These are phyloP conservation scores for Protomyces lactucae-debilis DNA, from an alignment of 1,139 yeast genomes.

Conservation along the genomic window DNA sequence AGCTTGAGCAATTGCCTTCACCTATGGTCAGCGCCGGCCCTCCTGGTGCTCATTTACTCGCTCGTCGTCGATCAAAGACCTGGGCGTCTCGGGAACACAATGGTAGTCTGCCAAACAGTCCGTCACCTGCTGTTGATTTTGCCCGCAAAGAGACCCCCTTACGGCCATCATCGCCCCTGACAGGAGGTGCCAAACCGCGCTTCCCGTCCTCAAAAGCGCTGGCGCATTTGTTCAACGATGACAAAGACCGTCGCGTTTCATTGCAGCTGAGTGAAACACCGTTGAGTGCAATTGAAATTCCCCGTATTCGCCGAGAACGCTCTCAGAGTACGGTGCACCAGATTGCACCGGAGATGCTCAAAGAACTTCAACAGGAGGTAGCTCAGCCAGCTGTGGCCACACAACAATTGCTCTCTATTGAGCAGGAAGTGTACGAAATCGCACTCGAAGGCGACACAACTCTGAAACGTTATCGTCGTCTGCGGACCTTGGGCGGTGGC, in stretches of 20 bases:
- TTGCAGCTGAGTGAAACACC: background rate
- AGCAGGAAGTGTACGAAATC: background rate
- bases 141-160: background rate
- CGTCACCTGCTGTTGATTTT: background rate
- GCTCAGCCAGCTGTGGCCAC: background rate
- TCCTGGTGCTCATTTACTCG: background rate
- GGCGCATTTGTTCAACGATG: background rate
- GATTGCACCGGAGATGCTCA: background rate
- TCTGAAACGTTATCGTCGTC: background rate
- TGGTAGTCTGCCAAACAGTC: background rate
- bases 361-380: background rate
- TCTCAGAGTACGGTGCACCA: background rate
- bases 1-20: constrained; percentile 38
- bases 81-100: background rate
- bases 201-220: background rate
- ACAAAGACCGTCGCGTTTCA: background rate
- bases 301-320: background rate
- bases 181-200: background rate
- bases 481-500: constrained; percentile 40
- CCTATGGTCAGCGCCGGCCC: constrained; percentile 34
- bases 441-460: background rate
- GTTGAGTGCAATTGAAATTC: background rate
- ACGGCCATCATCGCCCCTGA: background rate
- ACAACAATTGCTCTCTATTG: background rate
- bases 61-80: background rate